Conservation (phyloP, 345 rosid species). For the Eucalyptus shirleyi region DNA sequence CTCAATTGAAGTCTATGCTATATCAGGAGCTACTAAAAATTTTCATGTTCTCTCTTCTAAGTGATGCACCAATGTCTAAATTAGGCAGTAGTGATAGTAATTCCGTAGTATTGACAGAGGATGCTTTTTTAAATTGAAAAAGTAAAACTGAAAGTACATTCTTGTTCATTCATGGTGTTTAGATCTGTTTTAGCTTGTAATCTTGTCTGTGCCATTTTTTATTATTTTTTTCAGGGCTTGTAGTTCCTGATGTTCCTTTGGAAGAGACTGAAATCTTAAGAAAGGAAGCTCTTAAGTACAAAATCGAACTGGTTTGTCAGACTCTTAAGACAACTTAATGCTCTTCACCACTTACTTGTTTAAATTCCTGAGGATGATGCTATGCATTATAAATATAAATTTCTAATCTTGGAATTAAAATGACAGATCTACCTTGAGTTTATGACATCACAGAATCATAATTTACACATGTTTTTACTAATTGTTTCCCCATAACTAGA, state of each 20-base stretch:
- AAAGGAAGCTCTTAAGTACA: constrained; percentile 55
- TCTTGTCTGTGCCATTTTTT: no score
- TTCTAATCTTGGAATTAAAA: background rate
- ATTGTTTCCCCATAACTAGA: background rate
- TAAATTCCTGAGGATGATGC: background rate
- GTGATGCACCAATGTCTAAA: no score
- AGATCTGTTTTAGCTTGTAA: no score
- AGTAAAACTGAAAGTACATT: no score
- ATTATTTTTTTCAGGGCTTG: constrained; percentile 47
- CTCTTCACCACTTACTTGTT: background rate
- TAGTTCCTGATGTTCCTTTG: constrained; percentile 94
- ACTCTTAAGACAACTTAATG: background rate
- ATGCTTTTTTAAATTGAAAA: no score
- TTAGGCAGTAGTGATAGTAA: no score
- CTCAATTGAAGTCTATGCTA: no score
- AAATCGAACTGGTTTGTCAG: constrained; percentile 62
- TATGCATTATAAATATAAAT: background rate
- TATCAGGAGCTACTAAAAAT: no score
- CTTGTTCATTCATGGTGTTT: no score
- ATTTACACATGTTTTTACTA: background rate
- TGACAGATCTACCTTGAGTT: background rate
- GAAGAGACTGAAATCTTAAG: constrained; percentile 82
- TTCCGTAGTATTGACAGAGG: no score
- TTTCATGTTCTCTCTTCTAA: no score
- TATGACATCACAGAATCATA: background rate